phyloP scores from a whole-genome alignment of 192 early-diverging fungal species.

The Thoreauomyces humboldtii region DNA sequence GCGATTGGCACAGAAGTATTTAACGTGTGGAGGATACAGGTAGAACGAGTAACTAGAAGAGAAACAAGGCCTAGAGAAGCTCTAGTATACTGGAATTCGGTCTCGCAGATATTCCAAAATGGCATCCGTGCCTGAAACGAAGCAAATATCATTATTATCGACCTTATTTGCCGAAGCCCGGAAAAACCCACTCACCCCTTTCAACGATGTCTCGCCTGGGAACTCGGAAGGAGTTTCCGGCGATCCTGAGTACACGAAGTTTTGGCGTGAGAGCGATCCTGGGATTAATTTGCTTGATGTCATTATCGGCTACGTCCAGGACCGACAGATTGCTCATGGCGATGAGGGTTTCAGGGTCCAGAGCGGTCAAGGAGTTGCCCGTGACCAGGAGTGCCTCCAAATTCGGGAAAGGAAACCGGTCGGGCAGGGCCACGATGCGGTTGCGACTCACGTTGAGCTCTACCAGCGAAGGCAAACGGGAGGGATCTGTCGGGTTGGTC shows the following conservation, averaged over 20 bases:
- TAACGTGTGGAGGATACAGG: too few relatives aligned
- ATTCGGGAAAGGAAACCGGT: constrained; percentile 3
- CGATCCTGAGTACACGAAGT: constrained; percentile 17
- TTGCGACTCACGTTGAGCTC: constrained; percentile 44
- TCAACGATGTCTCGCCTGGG: constrained; percentile 1
- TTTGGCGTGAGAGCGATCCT: constrained; percentile 19
- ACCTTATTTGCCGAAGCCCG: background rate
- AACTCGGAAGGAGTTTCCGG: constrained; percentile 27
- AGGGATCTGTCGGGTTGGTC: background rate
- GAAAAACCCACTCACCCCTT: background rate
- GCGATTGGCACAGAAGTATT: too few relatives aligned
- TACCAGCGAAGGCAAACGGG: constrained; percentile 21
- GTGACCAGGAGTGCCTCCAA: constrained; percentile 14
- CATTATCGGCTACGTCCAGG: constrained; percentile 35
- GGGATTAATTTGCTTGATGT: constrained; percentile 21
- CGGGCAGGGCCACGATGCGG: constrained; percentile 13
- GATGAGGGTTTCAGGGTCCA: constrained; percentile 6
- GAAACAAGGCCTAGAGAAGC: too few relatives aligned
- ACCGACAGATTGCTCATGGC: background rate
- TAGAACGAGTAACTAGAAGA: too few relatives aligned
- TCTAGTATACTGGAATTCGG: too few relatives aligned
- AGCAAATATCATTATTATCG: background rate
- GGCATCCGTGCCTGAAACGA: constrained; percentile 17
- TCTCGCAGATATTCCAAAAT: constrained; percentile 29
- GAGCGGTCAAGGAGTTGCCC: background rate